Percentiles rank a stretch among this genome's conserved stretches.
Conservation (phyloP, 2,329 filamentous ascomycete species). For the Zymoseptoria crescenta region DNA sequence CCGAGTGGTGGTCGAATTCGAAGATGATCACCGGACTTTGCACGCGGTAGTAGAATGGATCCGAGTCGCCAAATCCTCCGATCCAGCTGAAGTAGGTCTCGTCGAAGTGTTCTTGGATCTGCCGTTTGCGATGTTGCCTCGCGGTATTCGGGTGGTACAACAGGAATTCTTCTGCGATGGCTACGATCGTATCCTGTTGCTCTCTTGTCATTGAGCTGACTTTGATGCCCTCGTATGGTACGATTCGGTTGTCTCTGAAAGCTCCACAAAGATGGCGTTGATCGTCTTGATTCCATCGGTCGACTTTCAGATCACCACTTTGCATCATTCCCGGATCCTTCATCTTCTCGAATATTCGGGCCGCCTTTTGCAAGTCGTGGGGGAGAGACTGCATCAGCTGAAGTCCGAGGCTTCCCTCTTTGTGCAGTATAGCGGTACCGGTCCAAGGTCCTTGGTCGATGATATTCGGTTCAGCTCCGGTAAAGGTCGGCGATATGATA, state of each 20-base stretch:
- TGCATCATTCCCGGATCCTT: conserved; percentile 58
- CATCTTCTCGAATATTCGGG: conserved; percentile 53
- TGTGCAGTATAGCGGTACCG: conserved; percentile 59
- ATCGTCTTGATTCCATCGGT: conserved; percentile 73
- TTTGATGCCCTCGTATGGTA: conserved; percentile 61
- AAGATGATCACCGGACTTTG: conserved; percentile 67
- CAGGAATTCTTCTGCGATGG: conserved; percentile 57
- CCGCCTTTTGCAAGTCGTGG: conserved; percentile 38
- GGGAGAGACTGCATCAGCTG: conserved; percentile 59
- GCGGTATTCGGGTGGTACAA: conserved; percentile 57
- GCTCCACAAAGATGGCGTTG: conserved; percentile 72
- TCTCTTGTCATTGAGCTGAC: conserved; percentile 43
- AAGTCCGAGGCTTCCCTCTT: conserved; percentile 58
- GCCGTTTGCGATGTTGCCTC: conserved; percentile 46
- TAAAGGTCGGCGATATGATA: conserved; percentile 66
- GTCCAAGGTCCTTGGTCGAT: conserved; percentile 57
- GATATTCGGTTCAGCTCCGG: conserved; percentile 69
- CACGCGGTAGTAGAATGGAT: conserved; percentile 70
- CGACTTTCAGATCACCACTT: conserved; percentile 38
- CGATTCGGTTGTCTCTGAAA: conserved; percentile 67
- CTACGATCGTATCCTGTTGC: conserved; percentile 50
- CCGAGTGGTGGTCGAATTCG: conserved; percentile 75
- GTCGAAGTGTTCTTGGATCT: conserved; percentile 49
- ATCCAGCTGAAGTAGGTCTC: conserved; percentile 80
- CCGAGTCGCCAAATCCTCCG: conserved; percentile 56